Evolutionary conservation across 345 rosid genomes (phyloP), one percentile per base, ranked within the genome.

Genomic region (Hibiscus tridactylites): DNA sequence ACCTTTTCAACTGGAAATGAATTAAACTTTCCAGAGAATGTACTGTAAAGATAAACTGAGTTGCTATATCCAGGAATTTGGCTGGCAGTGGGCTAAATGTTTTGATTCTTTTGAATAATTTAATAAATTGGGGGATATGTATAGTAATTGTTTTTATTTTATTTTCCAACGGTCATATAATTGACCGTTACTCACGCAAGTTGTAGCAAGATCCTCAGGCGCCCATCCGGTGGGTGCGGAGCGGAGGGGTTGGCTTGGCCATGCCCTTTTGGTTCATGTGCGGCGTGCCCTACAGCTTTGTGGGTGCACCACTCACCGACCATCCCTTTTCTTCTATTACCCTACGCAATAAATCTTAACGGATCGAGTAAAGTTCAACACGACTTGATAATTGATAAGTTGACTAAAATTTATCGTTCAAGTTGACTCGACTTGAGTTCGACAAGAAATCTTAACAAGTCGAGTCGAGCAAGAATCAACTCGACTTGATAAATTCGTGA

Each of bases 111-210:
- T 69, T 12, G 16, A 49, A 49, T 49, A 49, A 12, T 70, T 70
- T 49, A 49, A 28, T 56, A 21, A 26, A 21, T 13, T 10, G 10
- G 35, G 3, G 44, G 10, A 39, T 39, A 21, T 49, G 2, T 49
- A 49, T 49, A 12, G 53, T 49, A 12, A 12, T 49, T 49, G 53
- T 49, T 72, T 26, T 21, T 9, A 24, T 46, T 49, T 13, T 1
- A 66, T 26, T 21, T 9, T 33, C 31, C 75, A 82, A 82, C 85
- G 87, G 85, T 84, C 81, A 78, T 71, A 80, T 65, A 35, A 72
- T 9, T 58, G 80, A 84, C 85, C 87, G 87, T 84, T 82, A 52
- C 75, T 3, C 73, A 0, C 64, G 81, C 69, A 50, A 42, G 33
- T 53, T 72, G 77, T 31, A 58, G 24, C 49, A 17, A 66, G 79